Conservation (phyloP, 2,329 filamentous ascomycete genomes). For the Leptographium procerum region DNA sequence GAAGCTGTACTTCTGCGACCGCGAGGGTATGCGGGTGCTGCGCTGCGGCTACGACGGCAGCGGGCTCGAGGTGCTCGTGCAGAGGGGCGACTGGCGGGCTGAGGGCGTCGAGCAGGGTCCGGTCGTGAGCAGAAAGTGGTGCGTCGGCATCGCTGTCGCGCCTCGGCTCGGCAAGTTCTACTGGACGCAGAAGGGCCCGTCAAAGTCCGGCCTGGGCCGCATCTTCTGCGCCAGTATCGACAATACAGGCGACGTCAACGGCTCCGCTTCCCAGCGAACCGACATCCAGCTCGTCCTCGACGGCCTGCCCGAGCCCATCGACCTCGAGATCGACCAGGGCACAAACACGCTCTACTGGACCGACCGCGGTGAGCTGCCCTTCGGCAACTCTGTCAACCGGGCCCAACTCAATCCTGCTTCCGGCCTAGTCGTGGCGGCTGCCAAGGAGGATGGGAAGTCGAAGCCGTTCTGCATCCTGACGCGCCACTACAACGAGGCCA, state of each 20-base stretch:
- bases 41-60: conserved; percentile 28
- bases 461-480: conserved; percentile 17
- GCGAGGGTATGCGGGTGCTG: conserved; percentile 30
- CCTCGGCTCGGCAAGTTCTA: conserved; percentile 33
- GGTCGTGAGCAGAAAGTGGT: conserved; percentile 33
- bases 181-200: conserved; percentile 49
- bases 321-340: conserved; percentile 41
- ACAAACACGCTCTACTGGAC: conserved; percentile 44
- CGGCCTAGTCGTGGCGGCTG: background rate
- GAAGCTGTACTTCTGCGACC: conserved; percentile 31
- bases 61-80: conserved; percentile 27
- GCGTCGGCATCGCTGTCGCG: conserved; percentile 43
- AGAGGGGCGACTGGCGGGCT: conserved; percentile 19
- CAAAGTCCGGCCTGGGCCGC: conserved; percentile 37
- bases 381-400: conserved; percentile 41
- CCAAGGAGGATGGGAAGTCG: no score
- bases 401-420: conserved; percentile 13
- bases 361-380: conserved; percentile 44
- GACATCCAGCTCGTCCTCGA: conserved; percentile 32
- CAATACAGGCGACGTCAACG: no score
- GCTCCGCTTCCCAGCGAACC: conserved; percentile 19
- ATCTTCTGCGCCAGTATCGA: conserved; percentile 39
- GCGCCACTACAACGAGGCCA: conserved; percentile 32
- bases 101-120: conserved; percentile 14
- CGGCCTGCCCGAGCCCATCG: conserved; percentile 42